Percentiles rank a stretch among this genome's conserved stretches.
These are phyloP conservation scores for Aspergillus carlsbadensis DNA, from an alignment of 495 filamentous ascomycete genomes.

Conservation along the genomic window DNA sequence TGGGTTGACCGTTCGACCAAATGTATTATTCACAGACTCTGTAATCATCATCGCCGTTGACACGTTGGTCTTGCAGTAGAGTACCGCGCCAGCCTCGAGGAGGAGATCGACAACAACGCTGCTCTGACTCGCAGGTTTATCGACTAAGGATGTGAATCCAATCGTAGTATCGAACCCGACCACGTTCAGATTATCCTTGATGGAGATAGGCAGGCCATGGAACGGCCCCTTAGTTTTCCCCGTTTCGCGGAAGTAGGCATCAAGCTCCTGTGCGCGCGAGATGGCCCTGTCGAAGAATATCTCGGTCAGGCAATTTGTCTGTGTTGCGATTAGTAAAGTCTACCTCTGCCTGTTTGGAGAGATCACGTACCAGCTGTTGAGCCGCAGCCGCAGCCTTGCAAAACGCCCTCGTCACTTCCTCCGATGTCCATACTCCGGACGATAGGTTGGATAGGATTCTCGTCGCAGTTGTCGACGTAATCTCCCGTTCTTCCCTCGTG, in stretches of 20 bases:
- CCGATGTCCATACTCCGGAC: constrained; percentile 13
- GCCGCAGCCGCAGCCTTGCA: constrained; percentile 54
- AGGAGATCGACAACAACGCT: constrained; percentile 17
- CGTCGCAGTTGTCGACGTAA: constrained; percentile 13
- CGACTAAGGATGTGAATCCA: constrained; percentile 21
- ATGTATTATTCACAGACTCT: constrained; percentile 10
- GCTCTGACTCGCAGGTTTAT: constrained; percentile 19
- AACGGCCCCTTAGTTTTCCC: constrained; percentile 55
- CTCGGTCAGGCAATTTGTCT: constrained; percentile 59
- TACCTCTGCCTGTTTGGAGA: too few species aligned
- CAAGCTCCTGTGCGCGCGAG: constrained; percentile 33
- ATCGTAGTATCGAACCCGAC: constrained; percentile 20
- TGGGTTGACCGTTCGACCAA: constrained; percentile 11
- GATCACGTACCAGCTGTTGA: constrained; percentile 46
- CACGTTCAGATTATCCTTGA: constrained; percentile 26
- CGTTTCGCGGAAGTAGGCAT: constrained; percentile 31
- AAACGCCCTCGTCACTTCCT: constrained; percentile 53
- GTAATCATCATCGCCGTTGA: constrained; percentile 14
- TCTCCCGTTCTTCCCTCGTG: constrained; percentile 16
- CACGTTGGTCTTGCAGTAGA: constrained; percentile 20
- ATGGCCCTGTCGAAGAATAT: constrained; percentile 49
- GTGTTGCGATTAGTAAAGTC: neutral
- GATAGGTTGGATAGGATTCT: constrained; percentile 10
- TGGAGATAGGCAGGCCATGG: constrained; percentile 57
- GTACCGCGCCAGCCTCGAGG: constrained; percentile 9